Percentiles rank a stretch among this genome's conserved stretches.
Conservation (phyloP, 2,329 filamentous ascomycete species). For the Cadophora malorum region DNA sequence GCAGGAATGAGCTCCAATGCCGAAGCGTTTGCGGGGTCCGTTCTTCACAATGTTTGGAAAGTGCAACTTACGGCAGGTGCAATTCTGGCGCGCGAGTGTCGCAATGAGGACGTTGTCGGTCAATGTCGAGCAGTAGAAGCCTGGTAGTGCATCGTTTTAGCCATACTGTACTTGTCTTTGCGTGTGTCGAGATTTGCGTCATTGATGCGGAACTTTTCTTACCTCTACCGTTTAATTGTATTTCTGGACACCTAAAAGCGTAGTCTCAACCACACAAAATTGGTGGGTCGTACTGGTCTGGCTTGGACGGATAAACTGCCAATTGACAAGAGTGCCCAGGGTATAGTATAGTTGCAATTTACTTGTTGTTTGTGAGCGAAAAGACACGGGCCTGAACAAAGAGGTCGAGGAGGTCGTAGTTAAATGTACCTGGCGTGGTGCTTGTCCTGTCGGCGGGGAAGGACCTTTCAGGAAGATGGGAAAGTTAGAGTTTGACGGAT, state of each 20-base stretch:
- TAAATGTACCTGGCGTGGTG: no score
- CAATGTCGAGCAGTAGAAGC: not conserved
- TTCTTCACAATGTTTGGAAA: not conserved
- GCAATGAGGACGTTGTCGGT: not conserved
- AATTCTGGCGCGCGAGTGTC: not conserved
- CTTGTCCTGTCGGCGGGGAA: not conserved
- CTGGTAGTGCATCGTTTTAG: slow-evolving; percentile 9
- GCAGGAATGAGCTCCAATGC: not conserved
- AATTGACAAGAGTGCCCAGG: no score
- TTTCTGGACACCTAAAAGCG: not conserved
- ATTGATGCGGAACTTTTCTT: slow-evolving; percentile 5
- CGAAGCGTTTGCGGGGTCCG: not conserved
- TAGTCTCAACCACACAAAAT: not conserved
- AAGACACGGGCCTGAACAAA: no score
- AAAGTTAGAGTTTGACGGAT: slow-evolving; percentile 2
- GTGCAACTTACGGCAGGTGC: not conserved
- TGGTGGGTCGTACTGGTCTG: no score
- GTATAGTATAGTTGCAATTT: no score
- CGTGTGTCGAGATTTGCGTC: not conserved
- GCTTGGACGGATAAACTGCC: no score
- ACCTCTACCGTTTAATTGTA: slow-evolving; percentile 12
- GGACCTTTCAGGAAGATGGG: not conserved
- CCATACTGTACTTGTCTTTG: not conserved
- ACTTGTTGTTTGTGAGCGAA: no score
- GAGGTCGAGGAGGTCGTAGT: no score